Conservation (phyloP, 805 yeast genomes). For the Kluyveromyces aestuarii region DNA sequence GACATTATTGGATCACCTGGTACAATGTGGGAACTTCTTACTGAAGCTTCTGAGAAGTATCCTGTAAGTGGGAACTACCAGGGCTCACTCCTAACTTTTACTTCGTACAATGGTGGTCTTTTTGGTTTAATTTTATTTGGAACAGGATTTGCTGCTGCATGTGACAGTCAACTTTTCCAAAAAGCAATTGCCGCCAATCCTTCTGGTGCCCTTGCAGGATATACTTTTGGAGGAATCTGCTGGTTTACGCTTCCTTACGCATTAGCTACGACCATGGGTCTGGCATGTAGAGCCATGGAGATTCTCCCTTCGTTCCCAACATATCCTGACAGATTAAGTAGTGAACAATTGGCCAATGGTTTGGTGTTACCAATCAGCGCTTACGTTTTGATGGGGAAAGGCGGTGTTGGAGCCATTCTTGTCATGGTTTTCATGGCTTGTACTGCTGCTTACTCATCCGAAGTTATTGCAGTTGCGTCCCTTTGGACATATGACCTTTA, state of each 20-base stretch:
- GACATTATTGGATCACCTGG: conserved; percentile 35
- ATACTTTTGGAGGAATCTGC: conserved; percentile 31
- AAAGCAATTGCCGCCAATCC: conserved; percentile 37
- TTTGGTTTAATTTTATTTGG: conserved; percentile 25
- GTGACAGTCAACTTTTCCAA: conserved; percentile 33
- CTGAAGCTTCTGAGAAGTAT: conserved; percentile 24
- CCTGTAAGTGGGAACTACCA: conserved; percentile 31
- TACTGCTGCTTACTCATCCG: conserved; percentile 35
- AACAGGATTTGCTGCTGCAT: conserved; percentile 31
- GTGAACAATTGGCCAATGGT: conserved; percentile 30
- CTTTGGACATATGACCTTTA: conserved; percentile 39
- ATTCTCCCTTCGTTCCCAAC: conserved; percentile 28
- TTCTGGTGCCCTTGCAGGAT: conserved; percentile 28
- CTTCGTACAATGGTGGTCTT: conserved; percentile 27
- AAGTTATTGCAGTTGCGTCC: conserved; percentile 34
- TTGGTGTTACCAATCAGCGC: conserved; percentile 36
- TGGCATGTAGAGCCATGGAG: conserved; percentile 31
- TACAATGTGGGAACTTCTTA: conserved; percentile 35
- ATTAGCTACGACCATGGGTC: conserved; percentile 31
- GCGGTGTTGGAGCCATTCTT: conserved; percentile 34
- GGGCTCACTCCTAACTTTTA: conserved; percentile 31
- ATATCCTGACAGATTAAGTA: conserved; percentile 19
- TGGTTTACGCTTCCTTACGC: conserved; percentile 35
- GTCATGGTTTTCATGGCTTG: conserved; percentile 36
- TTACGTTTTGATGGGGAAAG: conserved; percentile 33